Evolutionary conservation across 768 basidiomycete genomes (phyloP), one percentile per base, ranked within the genome.

Genomic region (Dacryopinax spathularia): DNA sequence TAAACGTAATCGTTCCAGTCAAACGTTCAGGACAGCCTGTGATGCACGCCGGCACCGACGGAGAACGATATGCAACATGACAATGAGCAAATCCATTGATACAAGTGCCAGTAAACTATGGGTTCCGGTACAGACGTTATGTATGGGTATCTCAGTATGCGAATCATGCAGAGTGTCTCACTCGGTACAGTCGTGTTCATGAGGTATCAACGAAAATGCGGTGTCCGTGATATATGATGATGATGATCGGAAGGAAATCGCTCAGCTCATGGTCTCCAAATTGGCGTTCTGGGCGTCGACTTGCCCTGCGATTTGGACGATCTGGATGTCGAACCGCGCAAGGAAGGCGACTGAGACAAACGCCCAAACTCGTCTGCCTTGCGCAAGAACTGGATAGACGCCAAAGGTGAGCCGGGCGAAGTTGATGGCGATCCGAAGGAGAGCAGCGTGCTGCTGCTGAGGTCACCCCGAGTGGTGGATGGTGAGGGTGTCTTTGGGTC

Each of bases 331-430:
- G 48, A 56, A 6, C 29, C 29, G 25, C 48, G 48, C 18, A 56
- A 56, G 15, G 48, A 13, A 15, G 48, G 48, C 25, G 48, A 56
- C 48, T 29, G 48, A 3, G 48, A 15, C 6, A 20, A 56, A 18
- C 48, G 48, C 48, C 48, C 20, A 6, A 56, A 20, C 10, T 66
- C 68, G 37, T 88, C 87, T 36, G 88, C 91, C 59, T 86, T 83
- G 63, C 91, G 80, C 67, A 95, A 82, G 74, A 91, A 93, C 71
- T 94, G 90, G 48, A 95, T 75, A 1, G 91, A 83, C 7, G 85
- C 84, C 61, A 91, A 72, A 12, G 91, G 88, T 0, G 89, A 89
- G 15, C 86, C 85, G 34, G 84, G 80, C 1, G 79, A 78, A 29
- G n/a, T n/a, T n/a, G 84, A 82, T 64, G 86, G 81, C 2, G 84